Base-by-base conservation (phyloP, 164 flowering plant genomes). In the Cinnamomum chago region DNA sequence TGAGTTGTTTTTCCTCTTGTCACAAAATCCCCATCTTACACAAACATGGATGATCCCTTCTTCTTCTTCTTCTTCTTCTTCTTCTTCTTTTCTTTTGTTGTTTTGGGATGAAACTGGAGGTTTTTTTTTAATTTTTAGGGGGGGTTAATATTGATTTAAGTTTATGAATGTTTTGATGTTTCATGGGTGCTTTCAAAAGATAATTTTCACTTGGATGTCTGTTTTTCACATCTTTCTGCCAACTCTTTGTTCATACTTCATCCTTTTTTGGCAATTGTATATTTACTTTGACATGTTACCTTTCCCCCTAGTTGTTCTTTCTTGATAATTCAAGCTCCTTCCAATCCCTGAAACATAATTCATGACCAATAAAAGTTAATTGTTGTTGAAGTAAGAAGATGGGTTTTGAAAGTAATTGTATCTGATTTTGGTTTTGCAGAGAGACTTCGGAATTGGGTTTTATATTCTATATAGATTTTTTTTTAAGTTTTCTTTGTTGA, bases 341-440 rank as follows among this genome's bases (percentile, higher is more conserved):
- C 47, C 47, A 20, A 67, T 73, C 33, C 68, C 15, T 75, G 28
- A 35, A 50, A 33, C 72, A 75, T 67, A 74, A 74, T 25, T 74
- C 58, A 17, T 28, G 10, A 22, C 20, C 64, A 74, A 74, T 50
- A 67, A 74, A 14, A n/a, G 71, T n/a, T 67, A 58, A 74, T 28
- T n/a, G 55, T 5, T 17, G 30, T 28, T 67, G 15, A 33, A 30
- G 69, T 27, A 67, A 30, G 69, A 67, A 12, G 14, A 15, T 67
- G 27, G 28, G n/a, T 13, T 14, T 33, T 67, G 15, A 9, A 27
- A 30, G 20, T 27, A 22, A 20, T 66, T 73, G 30, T 27, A 50
- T 28, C 20, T 15, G 69, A 67, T 25, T 28, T 74, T 58, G 33
- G 35, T 62, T 33, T n/a, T 22, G n/a, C 22, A 7, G 33, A 13